Base-by-base conservation (phyloP, 2,329 filamentous ascomycete species). In the Paradendryphiella salina region DNA sequence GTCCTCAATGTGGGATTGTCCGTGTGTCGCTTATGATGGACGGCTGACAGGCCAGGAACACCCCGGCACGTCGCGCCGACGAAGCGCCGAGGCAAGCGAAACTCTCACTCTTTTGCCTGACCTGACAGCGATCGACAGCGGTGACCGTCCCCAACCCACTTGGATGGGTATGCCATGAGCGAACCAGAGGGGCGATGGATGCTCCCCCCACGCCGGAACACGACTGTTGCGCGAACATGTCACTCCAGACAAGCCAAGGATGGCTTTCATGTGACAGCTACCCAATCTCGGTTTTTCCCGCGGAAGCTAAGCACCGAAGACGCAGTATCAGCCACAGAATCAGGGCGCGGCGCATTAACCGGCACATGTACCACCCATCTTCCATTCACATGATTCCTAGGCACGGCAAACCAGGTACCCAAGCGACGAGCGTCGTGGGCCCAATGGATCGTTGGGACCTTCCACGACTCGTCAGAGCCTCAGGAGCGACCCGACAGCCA, bases 381-480 rank as follows among this genome's bases (percentile, higher is more conserved):
- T 26, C 8, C 10, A 10, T 26, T 9, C 9, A 7, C 23, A 26
- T 10, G 8, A 26, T 26, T 10, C 23, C 23, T 9, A 26, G 23
- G 10, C 23, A 26, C 23, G 23, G 23, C 23, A 9, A 26, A 26
- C 10, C 23, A 26, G 23, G 6, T 26, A 10, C 23, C 8, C 8
- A 10, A 26, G 23, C 23, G 8, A 26, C 23, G 8, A 26, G 10
- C 3, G 23, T 10, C 8, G 23, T 26, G 23, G 23, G 37, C 14
- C 23, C 14, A 28, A 28, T 32, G 32, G 29, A n/a, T 47, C 26
- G 15, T 41, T 28, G 26, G 39, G 35, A 37, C 18, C n/a, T 18
- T 44, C 13, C 41, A 39, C 45, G 45, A 44, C 40, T 49, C 50
- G 35, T 42, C 29, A 42, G 40, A 49, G 41, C 23, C 38, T 37